Evolutionary conservation across 2,329 filamentous ascomycete genomes (phyloP).

Genomic region (Diaporthe sp.): DNA sequence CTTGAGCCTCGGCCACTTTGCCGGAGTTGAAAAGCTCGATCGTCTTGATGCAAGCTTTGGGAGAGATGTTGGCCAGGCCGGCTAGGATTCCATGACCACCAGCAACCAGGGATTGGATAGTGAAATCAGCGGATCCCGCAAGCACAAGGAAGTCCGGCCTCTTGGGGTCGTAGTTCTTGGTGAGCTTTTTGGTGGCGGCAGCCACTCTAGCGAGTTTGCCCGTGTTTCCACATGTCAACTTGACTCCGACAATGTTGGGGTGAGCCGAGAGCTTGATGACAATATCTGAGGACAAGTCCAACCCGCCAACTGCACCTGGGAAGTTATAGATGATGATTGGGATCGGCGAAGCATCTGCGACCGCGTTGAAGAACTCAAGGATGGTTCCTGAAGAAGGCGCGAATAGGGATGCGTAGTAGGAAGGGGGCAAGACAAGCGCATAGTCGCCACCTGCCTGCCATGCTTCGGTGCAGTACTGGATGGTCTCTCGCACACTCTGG

Average conservation of each 20-base stretch:
- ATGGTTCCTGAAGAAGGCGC: slow-evolving; percentile 70
- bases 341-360: slow-evolving; percentile 71
- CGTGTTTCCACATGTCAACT: slow-evolving; percentile 77
- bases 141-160: slow-evolving; percentile 72
- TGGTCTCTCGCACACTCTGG: slow-evolving; percentile 78
- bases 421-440: slow-evolving; percentile 79
- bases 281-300: slow-evolving; percentile 72
- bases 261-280: slow-evolving; percentile 70
- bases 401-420: slow-evolving; percentile 78
- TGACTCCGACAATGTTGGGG: slow-evolving; percentile 75
- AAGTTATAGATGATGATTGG: slow-evolving; percentile 78
- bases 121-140: slow-evolving; percentile 79
- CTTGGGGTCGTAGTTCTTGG: slow-evolving; percentile 45
- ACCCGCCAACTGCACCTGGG: slow-evolving; percentile 70
- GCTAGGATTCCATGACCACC: slow-evolving; percentile 79
- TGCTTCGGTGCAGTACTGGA: slow-evolving; percentile 76
- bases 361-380: slow-evolving; percentile 72
- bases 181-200: slow-evolving; percentile 62
- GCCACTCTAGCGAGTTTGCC: slow-evolving; percentile 74
- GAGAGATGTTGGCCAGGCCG: slow-evolving; percentile 77
- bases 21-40: slow-evolving; percentile 70
- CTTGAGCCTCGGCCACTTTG: slow-evolving; percentile 67
- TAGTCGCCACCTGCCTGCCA: slow-evolving; percentile 78
- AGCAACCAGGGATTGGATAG: slow-evolving; percentile 73
- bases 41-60: slow-evolving; percentile 71